phyloP scores from a whole-genome alignment of 2,329 filamentous ascomycete species.

The Penicillium palitans region DNA sequence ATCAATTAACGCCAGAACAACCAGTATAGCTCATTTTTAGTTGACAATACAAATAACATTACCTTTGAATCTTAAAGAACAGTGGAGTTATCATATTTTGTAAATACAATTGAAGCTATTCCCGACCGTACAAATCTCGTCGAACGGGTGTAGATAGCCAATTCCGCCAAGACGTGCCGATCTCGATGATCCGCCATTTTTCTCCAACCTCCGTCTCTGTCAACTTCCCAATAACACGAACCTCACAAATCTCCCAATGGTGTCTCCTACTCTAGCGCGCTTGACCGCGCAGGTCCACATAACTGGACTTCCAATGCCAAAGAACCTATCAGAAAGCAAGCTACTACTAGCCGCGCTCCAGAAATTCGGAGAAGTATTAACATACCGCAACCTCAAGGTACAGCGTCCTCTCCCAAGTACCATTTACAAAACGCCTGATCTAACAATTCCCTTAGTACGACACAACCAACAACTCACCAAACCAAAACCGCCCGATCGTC shows the following conservation, averaged over 20 bases:
- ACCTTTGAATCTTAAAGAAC: too few species aligned
- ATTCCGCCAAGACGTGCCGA: slow-evolving; percentile 15
- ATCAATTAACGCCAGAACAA: too few species aligned
- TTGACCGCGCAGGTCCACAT: slow-evolving; percentile 33
- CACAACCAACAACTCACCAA: slow-evolving; percentile 25
- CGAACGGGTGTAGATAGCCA: neutral
- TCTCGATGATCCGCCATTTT: slow-evolving; percentile 13
- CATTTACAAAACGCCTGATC: neutral
- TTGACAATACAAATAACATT: too few species aligned
- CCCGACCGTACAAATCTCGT: neutral
- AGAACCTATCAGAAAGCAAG: slow-evolving; percentile 36
- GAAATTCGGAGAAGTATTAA: slow-evolving; percentile 44
- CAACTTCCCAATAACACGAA: neutral
- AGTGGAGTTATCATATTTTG: too few species aligned
- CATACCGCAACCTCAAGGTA: slow-evolving; percentile 42
- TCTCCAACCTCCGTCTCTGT: slow-evolving; percentile 9
- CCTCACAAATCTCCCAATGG: slow-evolving; percentile 14
- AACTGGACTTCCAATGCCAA: slow-evolving; percentile 29
- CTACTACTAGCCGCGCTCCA: slow-evolving; percentile 40
- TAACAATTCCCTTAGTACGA: slow-evolving; percentile 30
- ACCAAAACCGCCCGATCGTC: slow-evolving; percentile 25
- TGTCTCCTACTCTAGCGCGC: slow-evolving; percentile 13
- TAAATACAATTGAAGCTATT: too few species aligned
- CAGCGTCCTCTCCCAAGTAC: neutral
- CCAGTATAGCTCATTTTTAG: too few species aligned